Percentiles rank a stretch among this genome's conserved stretches.
These are phyloP conservation scores for Linum tenue DNA, from an alignment of 345 rosid genomes.

Conservation along the genomic window DNA sequence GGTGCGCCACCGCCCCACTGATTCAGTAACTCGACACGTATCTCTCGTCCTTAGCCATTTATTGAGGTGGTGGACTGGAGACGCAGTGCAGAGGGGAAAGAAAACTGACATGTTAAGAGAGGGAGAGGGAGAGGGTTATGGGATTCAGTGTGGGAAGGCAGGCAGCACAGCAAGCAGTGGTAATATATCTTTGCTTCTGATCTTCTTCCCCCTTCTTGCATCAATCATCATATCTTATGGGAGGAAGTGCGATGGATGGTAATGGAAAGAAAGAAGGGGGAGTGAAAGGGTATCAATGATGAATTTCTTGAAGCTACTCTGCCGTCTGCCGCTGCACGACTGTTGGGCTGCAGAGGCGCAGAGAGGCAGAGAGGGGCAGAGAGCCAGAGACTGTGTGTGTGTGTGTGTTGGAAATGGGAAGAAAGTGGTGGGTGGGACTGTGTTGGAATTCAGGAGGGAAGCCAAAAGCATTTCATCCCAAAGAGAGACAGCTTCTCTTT, in stretches of 20 bases:
- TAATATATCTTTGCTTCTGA: no score
- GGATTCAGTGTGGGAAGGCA: conserved; percentile 29
- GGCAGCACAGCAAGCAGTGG: no score
- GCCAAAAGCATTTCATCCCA: conserved; percentile 23
- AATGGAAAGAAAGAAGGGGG: no score
- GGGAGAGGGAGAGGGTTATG: conserved; percentile 20
- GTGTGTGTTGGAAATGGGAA: conserved; percentile 1
- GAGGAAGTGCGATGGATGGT: conserved; percentile 8
- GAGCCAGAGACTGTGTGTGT: no score
- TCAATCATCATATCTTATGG: conserved; percentile 14
- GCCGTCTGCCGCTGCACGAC: not conserved
- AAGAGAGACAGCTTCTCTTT: conserved; percentile 41
- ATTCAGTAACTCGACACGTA: conserved; percentile 29
- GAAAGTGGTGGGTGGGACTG: conserved; percentile 19
- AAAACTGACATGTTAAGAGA: conserved; percentile 35
- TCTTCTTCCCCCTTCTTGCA: no score
- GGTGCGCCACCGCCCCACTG: conserved; percentile 10
- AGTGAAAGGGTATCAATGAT: conserved; percentile 9
- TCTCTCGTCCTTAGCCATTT: conserved; percentile 39
- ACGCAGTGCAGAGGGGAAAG: conserved; percentile 29
- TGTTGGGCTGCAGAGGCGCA: not conserved
- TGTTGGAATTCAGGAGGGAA: conserved; percentile 12
- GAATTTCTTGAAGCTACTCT: conserved; percentile 15
- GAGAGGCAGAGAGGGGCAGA: not conserved
- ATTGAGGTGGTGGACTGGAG: conserved; percentile 30